Evolutionary conservation across 768 basidiomycete genomes (phyloP).

Genomic region (Aureoboletus auriporus): DNA sequence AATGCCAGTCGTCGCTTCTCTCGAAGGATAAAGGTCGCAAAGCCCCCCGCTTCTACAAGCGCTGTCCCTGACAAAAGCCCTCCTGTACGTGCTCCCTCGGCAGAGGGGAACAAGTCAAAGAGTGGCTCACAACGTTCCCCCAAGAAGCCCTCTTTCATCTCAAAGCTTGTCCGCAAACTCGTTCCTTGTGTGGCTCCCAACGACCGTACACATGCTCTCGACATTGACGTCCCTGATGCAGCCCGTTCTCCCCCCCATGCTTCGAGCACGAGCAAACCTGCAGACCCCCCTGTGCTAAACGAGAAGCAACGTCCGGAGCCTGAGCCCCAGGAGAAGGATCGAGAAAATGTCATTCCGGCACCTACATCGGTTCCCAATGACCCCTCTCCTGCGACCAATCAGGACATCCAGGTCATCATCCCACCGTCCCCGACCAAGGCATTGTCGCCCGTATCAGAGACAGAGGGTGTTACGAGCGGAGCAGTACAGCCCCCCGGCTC

Average conservation of each 20-base stretch:
- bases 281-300: slow-evolving; percentile 17
- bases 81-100: slow-evolving; percentile 32
- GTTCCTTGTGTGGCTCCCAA: slow-evolving; percentile 65
- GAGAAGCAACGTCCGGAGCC: slow-evolving; percentile 27
- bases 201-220: slow-evolving; percentile 40
- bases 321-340: slow-evolving; percentile 32
- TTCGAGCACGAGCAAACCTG: slow-evolving; percentile 18
- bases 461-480: slow-evolving; percentile 85
- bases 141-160: slow-evolving; percentile 52
- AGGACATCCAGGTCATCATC: slow-evolving; percentile 38
- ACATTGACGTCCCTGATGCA: slow-evolving; percentile 32
- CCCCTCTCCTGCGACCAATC: slow-evolving; percentile 12
- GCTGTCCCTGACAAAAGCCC: slow-evolving; percentile 24
- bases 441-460: slow-evolving; percentile 62
- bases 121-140: slow-evolving; percentile 31
- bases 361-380: slow-evolving; percentile 21
- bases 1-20: slow-evolving; percentile 27
- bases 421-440: slow-evolving; percentile 46
- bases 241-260: slow-evolving; percentile 17
- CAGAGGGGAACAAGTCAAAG: slow-evolving; percentile 32
- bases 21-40: slow-evolving; percentile 23
- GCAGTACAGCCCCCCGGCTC: slow-evolving; percentile 91
- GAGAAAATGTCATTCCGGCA: slow-evolving; percentile 31
- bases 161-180: slow-evolving; percentile 56
- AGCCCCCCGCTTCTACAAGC: slow-evolving; percentile 13